phyloP scores from a whole-genome alignment of 257 asterid species.

The Anisodus acutangulus region DNA sequence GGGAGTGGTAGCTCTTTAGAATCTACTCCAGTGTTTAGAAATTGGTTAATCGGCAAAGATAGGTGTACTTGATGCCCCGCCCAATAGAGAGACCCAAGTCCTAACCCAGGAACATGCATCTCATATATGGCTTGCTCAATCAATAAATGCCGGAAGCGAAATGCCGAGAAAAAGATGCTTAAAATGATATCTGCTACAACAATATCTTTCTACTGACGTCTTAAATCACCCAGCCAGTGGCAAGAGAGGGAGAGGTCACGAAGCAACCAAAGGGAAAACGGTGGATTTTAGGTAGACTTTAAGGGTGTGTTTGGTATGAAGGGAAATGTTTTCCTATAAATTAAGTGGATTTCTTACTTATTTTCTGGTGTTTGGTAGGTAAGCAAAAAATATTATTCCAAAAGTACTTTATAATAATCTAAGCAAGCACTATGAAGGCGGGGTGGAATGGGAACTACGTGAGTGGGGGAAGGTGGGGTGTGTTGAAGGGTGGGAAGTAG shows the following conservation, averaged over 20 bases:
- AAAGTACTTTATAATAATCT: not conserved
- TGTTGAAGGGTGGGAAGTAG: not conserved
- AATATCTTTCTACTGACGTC: not conserved
- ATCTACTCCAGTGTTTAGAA: no score
- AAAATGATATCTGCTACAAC: not conserved
- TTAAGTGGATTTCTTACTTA: no score
- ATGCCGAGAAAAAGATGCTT: not conserved
- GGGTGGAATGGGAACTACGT: not conserved
- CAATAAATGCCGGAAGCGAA: not conserved
- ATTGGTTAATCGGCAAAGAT: no score
- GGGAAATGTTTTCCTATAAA: not conserved
- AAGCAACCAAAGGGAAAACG: not conserved
- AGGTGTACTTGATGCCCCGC: no score
- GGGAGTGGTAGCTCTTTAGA: not conserved
- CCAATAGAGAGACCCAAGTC: no score
- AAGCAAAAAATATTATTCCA: not conserved
- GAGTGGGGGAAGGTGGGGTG: not conserved
- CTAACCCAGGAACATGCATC: not conserved
- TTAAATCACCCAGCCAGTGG: constrained; percentile 15
- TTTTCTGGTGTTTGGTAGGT: not conserved
- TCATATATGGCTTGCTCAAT: not conserved
- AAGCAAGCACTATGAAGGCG: not conserved
- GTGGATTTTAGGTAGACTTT: not conserved
- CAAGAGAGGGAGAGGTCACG: not conserved
- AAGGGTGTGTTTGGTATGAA: not conserved